phyloP scores from a whole-genome alignment of 208 protist genomes.

The Leishmania tarentolae region DNA sequence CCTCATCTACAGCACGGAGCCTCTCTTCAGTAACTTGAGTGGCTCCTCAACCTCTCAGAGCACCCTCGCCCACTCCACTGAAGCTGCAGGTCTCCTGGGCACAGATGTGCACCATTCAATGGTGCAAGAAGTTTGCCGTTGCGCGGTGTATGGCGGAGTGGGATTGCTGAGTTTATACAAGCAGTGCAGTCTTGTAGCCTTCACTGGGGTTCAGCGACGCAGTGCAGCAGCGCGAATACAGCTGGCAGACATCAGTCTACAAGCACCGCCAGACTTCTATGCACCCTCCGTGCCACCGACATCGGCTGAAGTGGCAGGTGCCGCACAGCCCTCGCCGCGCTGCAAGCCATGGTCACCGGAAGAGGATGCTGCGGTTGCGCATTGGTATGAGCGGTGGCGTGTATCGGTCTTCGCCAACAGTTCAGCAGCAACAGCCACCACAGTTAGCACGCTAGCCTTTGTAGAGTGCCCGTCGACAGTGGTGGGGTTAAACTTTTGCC shows the following conservation, averaged over 20 bases:
- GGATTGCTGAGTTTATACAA: constrained; percentile 50
- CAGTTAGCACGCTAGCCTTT: constrained; percentile 22
- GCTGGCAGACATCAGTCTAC: constrained; percentile 32
- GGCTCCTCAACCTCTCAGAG: neutral
- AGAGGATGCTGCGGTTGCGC: constrained; percentile 17
- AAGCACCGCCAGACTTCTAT: constrained; percentile 12
- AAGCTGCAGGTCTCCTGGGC: neutral
- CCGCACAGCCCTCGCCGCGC: neutral
- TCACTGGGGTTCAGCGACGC: constrained; percentile 38
- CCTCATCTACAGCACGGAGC: constrained; percentile 73
- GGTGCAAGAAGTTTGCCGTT: constrained; percentile 49
- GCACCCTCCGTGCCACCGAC: constrained; percentile 3
- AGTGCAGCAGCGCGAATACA: constrained; percentile 32
- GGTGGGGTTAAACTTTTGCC: constrained; percentile 30
- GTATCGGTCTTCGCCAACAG: constrained; percentile 27
- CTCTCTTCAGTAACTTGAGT: constrained; percentile 15
- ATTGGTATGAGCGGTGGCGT: constrained; percentile 28
- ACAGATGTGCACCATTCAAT: neutral
- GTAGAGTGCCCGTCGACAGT: constrained; percentile 26
- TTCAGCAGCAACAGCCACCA: neutral
- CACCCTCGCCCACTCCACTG: neutral
- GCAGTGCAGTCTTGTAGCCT: constrained; percentile 64
- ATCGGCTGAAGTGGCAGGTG: neutral
- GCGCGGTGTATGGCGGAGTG: constrained; percentile 65
- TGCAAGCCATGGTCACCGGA: constrained; percentile 24